Conservation (phyloP, 2,329 filamentous ascomycete genomes). For the Calonectria pteridis region DNA sequence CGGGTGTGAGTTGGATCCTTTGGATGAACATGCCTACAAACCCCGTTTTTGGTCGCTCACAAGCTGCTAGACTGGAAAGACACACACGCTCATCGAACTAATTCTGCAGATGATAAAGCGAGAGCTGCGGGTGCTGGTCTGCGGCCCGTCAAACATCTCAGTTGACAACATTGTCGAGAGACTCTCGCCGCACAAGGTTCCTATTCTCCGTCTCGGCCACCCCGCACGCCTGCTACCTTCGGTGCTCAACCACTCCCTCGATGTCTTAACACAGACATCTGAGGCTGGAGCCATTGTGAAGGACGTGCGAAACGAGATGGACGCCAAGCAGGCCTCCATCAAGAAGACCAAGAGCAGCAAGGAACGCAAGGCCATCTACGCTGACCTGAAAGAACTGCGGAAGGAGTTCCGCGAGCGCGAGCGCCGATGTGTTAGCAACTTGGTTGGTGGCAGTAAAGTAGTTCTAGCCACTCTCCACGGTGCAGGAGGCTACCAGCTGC, state of each 20-base stretch:
- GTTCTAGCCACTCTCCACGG: slow-evolving; percentile 94
- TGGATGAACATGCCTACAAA: background rate
- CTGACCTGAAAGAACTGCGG: slow-evolving; percentile 84
- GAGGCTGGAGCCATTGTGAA: slow-evolving; percentile 90
- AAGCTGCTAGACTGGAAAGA: slow-evolving; percentile 83
- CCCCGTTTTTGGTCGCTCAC: slow-evolving; percentile 17
- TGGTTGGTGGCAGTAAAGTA: slow-evolving; percentile 84
- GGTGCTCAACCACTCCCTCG: slow-evolving; percentile 89
- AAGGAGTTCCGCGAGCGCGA: slow-evolving; percentile 92
- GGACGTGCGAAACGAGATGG: slow-evolving; percentile 93
- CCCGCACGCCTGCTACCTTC: slow-evolving; percentile 90
- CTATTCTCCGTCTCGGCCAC: slow-evolving; percentile 91
- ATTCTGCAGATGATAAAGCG: slow-evolving; percentile 89
- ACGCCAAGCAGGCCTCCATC: slow-evolving; percentile 88
- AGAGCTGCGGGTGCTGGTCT: slow-evolving; percentile 85
- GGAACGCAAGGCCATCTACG: slow-evolving; percentile 86
- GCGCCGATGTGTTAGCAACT: slow-evolving; percentile 79
- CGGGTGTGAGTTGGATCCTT: slow-evolving; percentile 69
- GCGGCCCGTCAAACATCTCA: slow-evolving; percentile 95
- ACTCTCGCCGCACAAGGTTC: slow-evolving; percentile 84
- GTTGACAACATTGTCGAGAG: slow-evolving; percentile 99
- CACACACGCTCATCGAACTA: slow-evolving; percentile 94
- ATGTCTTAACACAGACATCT: slow-evolving; percentile 90
- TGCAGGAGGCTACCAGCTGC: slow-evolving; percentile 86
- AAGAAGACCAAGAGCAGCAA: slow-evolving; percentile 86